Conservation (phyloP, 331 rosid species). For the Quercus phellos region DNA sequence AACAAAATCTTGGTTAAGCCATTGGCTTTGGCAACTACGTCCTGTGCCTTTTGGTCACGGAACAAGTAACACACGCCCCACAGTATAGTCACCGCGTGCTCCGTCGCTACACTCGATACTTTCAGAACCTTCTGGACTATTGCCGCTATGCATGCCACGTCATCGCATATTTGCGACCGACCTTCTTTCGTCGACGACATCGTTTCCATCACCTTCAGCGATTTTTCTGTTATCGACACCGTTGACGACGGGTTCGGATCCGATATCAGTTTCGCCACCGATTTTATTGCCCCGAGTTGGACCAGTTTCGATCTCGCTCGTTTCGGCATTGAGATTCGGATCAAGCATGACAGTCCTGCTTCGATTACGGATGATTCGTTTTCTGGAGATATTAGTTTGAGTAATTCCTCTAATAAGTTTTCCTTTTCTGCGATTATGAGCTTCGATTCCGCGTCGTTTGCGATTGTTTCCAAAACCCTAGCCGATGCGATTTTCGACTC, state of each 20-base stretch:
- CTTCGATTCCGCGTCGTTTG: conserved; percentile 59
- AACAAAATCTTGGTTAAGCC: conserved; percentile 79
- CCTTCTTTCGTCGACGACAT: conserved; percentile 73
- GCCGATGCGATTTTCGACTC: conserved; percentile 49
- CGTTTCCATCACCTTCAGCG: conserved; percentile 60
- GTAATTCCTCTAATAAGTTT: conserved; percentile 45
- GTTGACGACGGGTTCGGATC: conserved; percentile 26
- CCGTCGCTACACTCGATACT: conserved; percentile 63
- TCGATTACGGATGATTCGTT: conserved; percentile 48
- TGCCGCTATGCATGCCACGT: conserved; percentile 43
- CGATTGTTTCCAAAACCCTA: conserved; percentile 46
- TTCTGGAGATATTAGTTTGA: conserved; percentile 41
- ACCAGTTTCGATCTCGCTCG: conserved; percentile 43
- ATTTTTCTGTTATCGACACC: conserved; percentile 45
- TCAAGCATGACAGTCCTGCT: conserved; percentile 49
- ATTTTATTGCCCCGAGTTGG: conserved; percentile 48
- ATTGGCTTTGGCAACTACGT: conserved; percentile 60
- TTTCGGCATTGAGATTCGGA: conserved; percentile 50
- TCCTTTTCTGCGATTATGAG: conserved; percentile 58
- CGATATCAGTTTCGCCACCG: conserved; percentile 34
- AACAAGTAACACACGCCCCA: conserved; percentile 84
- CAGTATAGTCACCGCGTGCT: conserved; percentile 77
- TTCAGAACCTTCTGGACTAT: conserved; percentile 64
- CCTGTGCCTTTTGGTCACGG: conserved; percentile 62
- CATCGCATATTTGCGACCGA: conserved; percentile 57